Conservation (phyloP, 176 grass and related monocot species). For the Typha latifolia region DNA sequence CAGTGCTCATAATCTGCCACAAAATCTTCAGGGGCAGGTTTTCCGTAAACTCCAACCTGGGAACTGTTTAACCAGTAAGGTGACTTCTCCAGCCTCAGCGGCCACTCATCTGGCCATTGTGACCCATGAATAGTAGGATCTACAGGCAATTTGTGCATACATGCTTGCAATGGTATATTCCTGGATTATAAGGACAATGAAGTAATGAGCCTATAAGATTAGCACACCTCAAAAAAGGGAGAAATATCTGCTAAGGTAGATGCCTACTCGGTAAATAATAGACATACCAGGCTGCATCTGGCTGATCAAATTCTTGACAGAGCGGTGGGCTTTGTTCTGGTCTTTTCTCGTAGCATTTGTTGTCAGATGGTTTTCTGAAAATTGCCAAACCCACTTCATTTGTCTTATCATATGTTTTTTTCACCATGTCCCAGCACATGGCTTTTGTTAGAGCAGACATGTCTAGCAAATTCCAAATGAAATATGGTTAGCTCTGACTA, state of each 20-base stretch:
- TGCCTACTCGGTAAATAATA: neutral
- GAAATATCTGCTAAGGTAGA: neutral
- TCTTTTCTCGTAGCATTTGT: constrained; percentile 91
- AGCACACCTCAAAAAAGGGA: neutral
- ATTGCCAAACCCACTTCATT: constrained; percentile 89
- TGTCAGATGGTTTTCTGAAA: constrained; percentile 86
- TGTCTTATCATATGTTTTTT: constrained; percentile 63
- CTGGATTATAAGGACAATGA: constrained; percentile 32
- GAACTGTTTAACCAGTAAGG: constrained; percentile 84
- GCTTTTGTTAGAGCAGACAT: constrained; percentile 84
- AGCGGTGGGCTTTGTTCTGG: constrained; percentile 58
- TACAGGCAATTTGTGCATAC: constrained; percentile 79
- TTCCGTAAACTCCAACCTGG: constrained; percentile 76
- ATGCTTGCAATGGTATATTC: constrained; percentile 86
- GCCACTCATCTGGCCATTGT: constrained; percentile 81
- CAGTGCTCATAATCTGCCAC: constrained; percentile 79
- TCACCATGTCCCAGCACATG: constrained; percentile 97
- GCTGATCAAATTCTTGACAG: constrained; percentile 67
- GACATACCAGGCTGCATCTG: constrained; percentile 93
- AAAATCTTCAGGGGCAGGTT: constrained; percentile 81
- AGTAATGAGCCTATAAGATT: neutral
- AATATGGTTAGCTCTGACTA: neutral
- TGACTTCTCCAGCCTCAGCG: constrained; percentile 62
- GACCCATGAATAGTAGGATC: constrained; percentile 38
- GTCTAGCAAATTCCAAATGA: constrained; percentile 24